phyloP scores from a whole-genome alignment of 2,329 filamentous ascomycete genomes.

The Colletotrichum coccodes region DNA sequence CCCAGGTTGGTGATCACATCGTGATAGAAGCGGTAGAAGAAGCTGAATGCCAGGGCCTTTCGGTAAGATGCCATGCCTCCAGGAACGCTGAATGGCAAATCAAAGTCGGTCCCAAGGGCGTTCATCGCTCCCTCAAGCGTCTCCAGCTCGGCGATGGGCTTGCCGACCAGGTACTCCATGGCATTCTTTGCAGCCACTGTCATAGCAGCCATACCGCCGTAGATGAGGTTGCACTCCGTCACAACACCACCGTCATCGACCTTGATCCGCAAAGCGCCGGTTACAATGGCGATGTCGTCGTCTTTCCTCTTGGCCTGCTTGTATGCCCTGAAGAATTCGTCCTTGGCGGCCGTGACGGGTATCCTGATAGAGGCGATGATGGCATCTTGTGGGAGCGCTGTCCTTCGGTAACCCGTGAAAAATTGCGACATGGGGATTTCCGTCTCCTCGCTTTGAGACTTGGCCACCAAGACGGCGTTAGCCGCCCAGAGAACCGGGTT shows the following conservation, averaged over 20 bases:
- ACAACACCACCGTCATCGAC: slow-evolving; percentile 77
- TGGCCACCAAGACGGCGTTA: slow-evolving; percentile 83
- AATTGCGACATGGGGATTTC: slow-evolving; percentile 94
- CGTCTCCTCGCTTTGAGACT: slow-evolving; percentile 75
- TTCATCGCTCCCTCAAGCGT: slow-evolving; percentile 92
- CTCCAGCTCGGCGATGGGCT: slow-evolving; percentile 80
- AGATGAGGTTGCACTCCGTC: slow-evolving; percentile 81
- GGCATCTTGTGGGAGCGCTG: slow-evolving; percentile 82
- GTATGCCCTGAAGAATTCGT: slow-evolving; percentile 89
- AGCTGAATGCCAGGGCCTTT: slow-evolving; percentile 88
- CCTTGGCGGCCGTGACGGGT: slow-evolving; percentile 77
- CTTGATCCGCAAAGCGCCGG: slow-evolving; percentile 81
- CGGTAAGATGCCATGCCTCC: slow-evolving; percentile 98
- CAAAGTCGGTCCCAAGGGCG: slow-evolving; percentile 88
- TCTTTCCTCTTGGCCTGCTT: slow-evolving; percentile 98
- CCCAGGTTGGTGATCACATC: slow-evolving; percentile 78
- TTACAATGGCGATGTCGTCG: slow-evolving; percentile 98
- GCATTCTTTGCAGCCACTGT: slow-evolving; percentile 89
- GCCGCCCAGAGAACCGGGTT: slow-evolving; percentile 94
- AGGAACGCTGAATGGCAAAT: slow-evolving; percentile 88
- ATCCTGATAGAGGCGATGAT: slow-evolving; percentile 91
- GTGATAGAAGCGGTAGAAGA: slow-evolving; percentile 98
- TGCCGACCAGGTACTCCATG: slow-evolving; percentile 78
- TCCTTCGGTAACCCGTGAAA: slow-evolving; percentile 91
- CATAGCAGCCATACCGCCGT: slow-evolving; percentile 93